Base-by-base conservation (phyloP, 78 protist genomes). In the slime mould (Dictyostelium discoideum) region DNA sequence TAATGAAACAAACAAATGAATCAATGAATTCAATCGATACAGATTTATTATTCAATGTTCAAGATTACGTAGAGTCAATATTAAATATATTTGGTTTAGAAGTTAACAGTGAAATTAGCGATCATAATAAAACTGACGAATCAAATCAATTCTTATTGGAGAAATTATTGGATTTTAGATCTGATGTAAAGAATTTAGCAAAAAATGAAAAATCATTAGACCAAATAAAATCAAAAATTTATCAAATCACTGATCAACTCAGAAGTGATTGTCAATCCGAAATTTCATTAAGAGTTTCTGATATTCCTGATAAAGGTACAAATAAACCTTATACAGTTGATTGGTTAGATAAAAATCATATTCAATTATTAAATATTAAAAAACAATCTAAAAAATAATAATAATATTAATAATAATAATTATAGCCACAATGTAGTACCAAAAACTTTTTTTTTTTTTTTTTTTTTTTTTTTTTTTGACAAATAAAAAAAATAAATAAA, bases 1-100 rank as follows among this genome's bases (percentile, higher is more conserved):
- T 90, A 29, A 72, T 82, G 20, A 82, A 48, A 54, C 44, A 46
- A 37, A 90, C 95, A 40, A 65, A 32, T n/a, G 29, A 54, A 80
- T 29, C 73, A 13, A 10, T 77, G 37, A 14, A 60, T 42, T 29
- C 29, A 40, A 44, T 78, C 7, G 84, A 29, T 65, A 48, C 37
- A 81, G 95, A 90, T 39, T 29, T 90, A 16, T 63, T 90, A 7
- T 90, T 14, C 84, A 42, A 83, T 39, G 84, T 90, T 18, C 24
- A 82, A 20, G 40, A 42, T 6, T 90, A 90, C 40, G 4, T 90
- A 26, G 24, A 50, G 11, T 46, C 29, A 69, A 90, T 72, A 40
- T 82, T 90, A 20, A 48, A 42, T 54, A 26, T 82, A 0, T 90
- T 90, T 82, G 95, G 95, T 11, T 42, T 87, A 13, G 48, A 79